Evolutionary conservation across 805 yeast genomes (phyloP), one percentile per base, ranked within the genome.

Genomic region (Helenozyma rhizophorensis): DNA sequence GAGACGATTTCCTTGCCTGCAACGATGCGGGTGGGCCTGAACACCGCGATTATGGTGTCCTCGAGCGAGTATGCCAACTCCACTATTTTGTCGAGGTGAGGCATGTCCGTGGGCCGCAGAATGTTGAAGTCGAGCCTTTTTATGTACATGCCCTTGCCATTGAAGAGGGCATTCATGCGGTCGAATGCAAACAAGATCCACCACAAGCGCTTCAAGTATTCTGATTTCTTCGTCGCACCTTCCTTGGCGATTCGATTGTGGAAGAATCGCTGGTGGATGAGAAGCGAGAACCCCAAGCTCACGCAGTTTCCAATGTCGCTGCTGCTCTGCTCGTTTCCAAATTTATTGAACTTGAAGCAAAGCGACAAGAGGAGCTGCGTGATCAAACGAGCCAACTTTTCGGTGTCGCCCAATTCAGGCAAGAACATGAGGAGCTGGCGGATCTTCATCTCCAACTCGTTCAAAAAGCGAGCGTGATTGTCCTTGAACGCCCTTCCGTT

Each of bases 331-430:
- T 51, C 56, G 26, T 42, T 47, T 9, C 57, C 57, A 28, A 33
- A 37, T 28, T 43, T 44, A 34, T 47, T 48, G 31, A 40, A 45
- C 23, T 40, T 42, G 29, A 43, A 50, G 33, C 43, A 42, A 4
- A 46, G 34, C 10, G 45, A 33, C 14, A 53, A 37, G 14, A 52
- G 37, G 14, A 50, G 43, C 38, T 41, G 52, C 10, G 49, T 42
- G 14, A 42, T 32, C 14, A 53, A 35, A 10, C 51, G 24, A 2
- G 46, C 27, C 11, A 53, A 39, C 25, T 45, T 45, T 13, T 49
- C 53, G 3, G 48, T 37, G 33, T 51, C 54, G 4, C 49, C 56
- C 10, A 53, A 28, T 22, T 50, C 53, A 2, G 56, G 56, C 23
- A 50, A 37, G 18, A 51, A 40, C 9, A 43, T 37, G 9, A 48